Evolutionary conservation across 768 basidiomycete species (phyloP).

Genomic region (Hypsizygus marmoreus): DNA sequence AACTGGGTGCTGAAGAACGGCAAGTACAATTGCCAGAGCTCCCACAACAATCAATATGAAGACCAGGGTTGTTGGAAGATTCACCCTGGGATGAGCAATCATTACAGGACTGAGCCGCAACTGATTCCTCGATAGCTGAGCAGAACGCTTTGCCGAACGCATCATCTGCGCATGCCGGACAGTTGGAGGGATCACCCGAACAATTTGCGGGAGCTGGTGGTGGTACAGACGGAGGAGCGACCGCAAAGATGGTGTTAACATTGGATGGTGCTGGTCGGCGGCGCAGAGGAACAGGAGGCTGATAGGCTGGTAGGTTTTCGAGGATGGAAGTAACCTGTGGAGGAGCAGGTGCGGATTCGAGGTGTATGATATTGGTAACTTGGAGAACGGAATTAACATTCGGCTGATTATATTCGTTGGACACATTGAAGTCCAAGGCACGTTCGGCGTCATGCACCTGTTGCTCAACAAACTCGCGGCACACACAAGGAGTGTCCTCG

Average conservation of each 20-base stretch:
- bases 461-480: conserved; percentile 64
- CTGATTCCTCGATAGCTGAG: conserved; percentile 64
- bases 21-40: conserved; percentile 22
- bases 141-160: conserved; percentile 89
- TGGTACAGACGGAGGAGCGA: conserved; percentile 32
- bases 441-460: conserved; percentile 32
- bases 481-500: conserved; percentile 72
- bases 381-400: conserved; percentile 20
- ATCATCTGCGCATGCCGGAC: conserved; percentile 83
- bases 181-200: conserved; percentile 87
- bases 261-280: conserved; percentile 45
- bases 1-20: conserved; percentile 16
- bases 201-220: conserved; percentile 46
- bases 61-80: not conserved
- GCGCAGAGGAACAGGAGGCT: conserved; percentile 81
- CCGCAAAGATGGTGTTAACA: conserved; percentile 56
- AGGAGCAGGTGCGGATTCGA: conserved; percentile 24
- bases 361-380: conserved; percentile 25
- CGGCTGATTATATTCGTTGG: conserved; percentile 27
- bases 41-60: conserved; percentile 21
- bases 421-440: conserved; percentile 9
- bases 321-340: conserved; percentile 59
- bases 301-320: conserved; percentile 77
- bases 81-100: conserved; percentile 48
- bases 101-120: conserved; percentile 55